Base-by-base conservation (phyloP, 2,329 filamentous ascomycete species). In the Alternaria angustiovoidea region DNA sequence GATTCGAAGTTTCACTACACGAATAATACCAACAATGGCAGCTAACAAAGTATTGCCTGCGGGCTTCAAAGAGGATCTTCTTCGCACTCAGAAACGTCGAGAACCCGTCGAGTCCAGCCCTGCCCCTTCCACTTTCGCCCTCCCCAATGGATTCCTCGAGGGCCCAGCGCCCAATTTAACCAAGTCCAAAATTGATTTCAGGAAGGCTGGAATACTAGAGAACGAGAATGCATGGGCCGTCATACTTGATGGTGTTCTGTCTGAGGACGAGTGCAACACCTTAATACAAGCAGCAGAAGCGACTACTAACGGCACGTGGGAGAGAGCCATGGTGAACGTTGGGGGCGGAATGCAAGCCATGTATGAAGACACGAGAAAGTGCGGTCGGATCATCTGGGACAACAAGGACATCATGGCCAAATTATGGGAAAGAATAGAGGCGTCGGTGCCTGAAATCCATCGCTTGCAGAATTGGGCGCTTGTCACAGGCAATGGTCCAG, bases 371-470 rank as follows among this genome's bases (percentile, higher is more conserved):
- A 86, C 87, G 49, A 84, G 92, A 16, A 89, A 91, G 62, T 89
- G 89, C 69, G 89, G 89, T n/a, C 85, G 92, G 3, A 91, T 94
- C 64, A 89, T 95, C 66, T 91, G 88, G 86, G 91, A 95, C 71
- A 79, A 85, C 14, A 81, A 83, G 49, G 85, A 86, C 1, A 66
- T 94, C 1, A 88, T 87, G 0, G 82, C 86, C 24, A 85, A 86
- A 22, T 69, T 95, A 0, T 89, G 90, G 84, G 81, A 79, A 41
- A 84, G 92, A 9, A 75, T 87, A 14, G 74, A 78, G 58, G 78
- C 78, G 5, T 78, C 79, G 22, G 67, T 87, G 11, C 79, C 79
- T 0, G 81, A 84, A 16, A 85, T 89, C 2, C 75, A 79, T 12
- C 72, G 82, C 20, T 77, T 85, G 22, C 65, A 75, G 46, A 36